Evolutionary conservation across 306 rosid species (phyloP), one percentile per base, ranked within the genome.

Genomic region (Medicago arabica): DNA sequence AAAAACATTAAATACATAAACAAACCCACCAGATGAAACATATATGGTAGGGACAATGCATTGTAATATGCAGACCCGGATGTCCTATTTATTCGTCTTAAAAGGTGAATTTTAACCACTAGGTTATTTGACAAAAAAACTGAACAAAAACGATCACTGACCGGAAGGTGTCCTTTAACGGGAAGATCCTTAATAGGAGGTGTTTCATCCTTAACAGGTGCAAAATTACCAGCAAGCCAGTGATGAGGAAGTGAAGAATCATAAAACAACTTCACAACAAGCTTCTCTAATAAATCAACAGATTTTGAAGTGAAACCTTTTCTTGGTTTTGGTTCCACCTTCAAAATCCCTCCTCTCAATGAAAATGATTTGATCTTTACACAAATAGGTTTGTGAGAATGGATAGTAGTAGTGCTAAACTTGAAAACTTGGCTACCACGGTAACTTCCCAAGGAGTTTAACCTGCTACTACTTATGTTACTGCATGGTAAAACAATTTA

Each of bases 101-200:
- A n/a, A n/a, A n/a, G n/a, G n/a, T n/a, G n/a, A n/a, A n/a, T n/a
- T n/a, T n/a, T n/a, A n/a, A n/a, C n/a, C n/a, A n/a, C n/a, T n/a
- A n/a, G n/a, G n/a, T n/a, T n/a, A n/a, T n/a, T n/a, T n/a, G n/a
- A n/a, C n/a, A n/a, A n/a, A n/a, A n/a, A n/a, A n/a, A n/a, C n/a
- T n/a, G n/a, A n/a, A n/a, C n/a, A n/a, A n/a, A n/a, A n/a, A n/a
- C n/a, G n/a, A n/a, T n/a, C 9, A 86, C 87, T 69, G 69, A 95
- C 99, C 66, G 99, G 99, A 14, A 95, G 93, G 76, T 61, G n/a
- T 1, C 99, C 99, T 65, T 67, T 76, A 13, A 95, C 87, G 15
- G 67, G 78, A 31, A 95, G 97, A 53, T 90, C 71, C 69, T 19
- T 83, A n/a, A 82, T 79, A 10, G 97, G 97, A 78, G 97, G 93